Conservation (phyloP, 2,329 filamentous ascomycete genomes). For the Monilinia vaccinii-corymbosi region DNA sequence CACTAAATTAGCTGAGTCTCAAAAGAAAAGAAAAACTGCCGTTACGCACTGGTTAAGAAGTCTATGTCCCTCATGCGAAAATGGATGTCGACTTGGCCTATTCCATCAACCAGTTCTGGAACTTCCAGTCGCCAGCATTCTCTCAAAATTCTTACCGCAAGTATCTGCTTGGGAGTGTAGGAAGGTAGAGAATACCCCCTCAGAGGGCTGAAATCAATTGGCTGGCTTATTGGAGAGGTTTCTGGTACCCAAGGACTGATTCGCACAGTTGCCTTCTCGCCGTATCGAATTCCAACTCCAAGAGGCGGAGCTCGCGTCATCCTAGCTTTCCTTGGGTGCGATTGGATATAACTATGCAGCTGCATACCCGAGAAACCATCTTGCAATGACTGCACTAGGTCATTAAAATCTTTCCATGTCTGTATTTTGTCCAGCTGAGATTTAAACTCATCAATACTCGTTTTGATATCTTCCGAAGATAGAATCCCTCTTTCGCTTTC, state of each 20-base stretch:
- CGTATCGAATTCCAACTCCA: not conserved
- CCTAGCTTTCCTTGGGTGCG: not conserved
- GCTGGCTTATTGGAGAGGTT: constrained; percentile 16
- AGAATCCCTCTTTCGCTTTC: constrained; percentile 25
- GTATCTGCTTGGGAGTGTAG: constrained; percentile 25
- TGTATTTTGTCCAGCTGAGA: constrained; percentile 16
- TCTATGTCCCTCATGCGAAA: constrained; percentile 22
- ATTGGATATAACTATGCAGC: constrained; percentile 23
- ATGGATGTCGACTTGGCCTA: constrained; percentile 27
- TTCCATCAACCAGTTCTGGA: constrained; percentile 22
- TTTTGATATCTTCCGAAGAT: constrained; percentile 21
- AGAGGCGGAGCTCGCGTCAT: not conserved
- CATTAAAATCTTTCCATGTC: constrained; percentile 23
- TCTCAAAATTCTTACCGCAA: constrained; percentile 22
- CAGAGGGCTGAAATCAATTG: constrained; percentile 19
- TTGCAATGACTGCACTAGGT: constrained; percentile 22
- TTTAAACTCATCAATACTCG: constrained; percentile 26
- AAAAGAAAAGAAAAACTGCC: not conserved
- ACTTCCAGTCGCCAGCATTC: constrained; percentile 28
- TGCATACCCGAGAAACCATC: constrained; percentile 26
- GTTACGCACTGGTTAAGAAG: constrained; percentile 24
- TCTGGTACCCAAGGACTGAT: constrained; percentile 26
- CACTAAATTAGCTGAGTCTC: constrained; percentile 4
- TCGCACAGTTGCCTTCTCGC: constrained; percentile 11
- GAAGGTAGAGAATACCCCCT: constrained; percentile 25